Base-by-base conservation (phyloP, 352 stramenopile species). In the Phytophthora ramorum region DNA sequence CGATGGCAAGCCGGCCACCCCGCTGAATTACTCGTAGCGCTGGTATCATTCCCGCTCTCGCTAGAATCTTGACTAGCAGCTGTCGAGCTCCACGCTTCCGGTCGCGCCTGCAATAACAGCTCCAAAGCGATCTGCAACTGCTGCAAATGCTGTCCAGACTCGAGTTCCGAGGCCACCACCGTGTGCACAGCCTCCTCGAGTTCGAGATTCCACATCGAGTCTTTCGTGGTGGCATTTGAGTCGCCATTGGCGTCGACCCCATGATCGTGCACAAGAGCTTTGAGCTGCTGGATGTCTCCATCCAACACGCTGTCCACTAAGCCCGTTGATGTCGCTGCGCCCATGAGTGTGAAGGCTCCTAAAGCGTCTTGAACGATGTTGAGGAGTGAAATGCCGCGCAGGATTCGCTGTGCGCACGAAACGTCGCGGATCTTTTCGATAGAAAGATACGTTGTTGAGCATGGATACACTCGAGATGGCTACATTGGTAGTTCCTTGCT, bases 61-160 rank as follows among this genome's bases (percentile, higher is more conserved):
- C 8, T 43, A 8, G 8, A 51, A 16, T 45, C 52, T 22, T 48
- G 44, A 52, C 65, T 68, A 3, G 54, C 48, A 19, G 38, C 66
- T 17, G 61, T 61, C 7, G 70, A 72, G 56, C 70, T 74, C 76
- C 73, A 85, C 4, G 59, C 61, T 14, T 59, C 24, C 13, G 76
- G 70, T 24, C 66, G 59, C 9, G 66, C 60, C 10, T 81, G 75
- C n/a, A 90, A 34, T 20, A 90, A 55, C 10, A 90, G 53, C 47
- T 90, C 81, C 16, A 90, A 54, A 9, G 81, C 79, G 49, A 90
- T 90, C 65, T 85, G 79, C 20, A 79, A 54, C 58, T 88, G 81
- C 65, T 90, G 81, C 45, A 86, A 75, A 40, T 89, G 75, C 28
- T 85, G 81, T 20, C 73, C 69, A 38, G 81, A 84, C 51, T 75